Evolutionary conservation across 139 green algal genomes (phyloP), one percentile per base, ranked within the genome.

Genomic region (Coelastrella sp.): DNA sequence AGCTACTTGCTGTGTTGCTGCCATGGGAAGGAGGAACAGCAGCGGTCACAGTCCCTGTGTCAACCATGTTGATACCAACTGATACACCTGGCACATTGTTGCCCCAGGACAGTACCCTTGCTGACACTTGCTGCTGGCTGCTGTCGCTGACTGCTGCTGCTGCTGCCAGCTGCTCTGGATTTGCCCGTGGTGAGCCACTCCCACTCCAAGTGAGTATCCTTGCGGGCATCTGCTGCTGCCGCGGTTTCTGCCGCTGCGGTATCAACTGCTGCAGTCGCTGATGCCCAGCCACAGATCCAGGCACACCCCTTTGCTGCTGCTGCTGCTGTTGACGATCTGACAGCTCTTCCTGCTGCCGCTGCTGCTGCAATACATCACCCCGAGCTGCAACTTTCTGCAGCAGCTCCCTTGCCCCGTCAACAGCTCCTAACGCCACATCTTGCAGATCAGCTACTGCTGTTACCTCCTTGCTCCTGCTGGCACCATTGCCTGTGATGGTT

Each of bases 261-360:
- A 81, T 81, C 50, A 81, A 50, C 73, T 81, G 73, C 73, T 81
- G 73, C 34, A 81, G 50, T 32, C 35, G 48, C 73, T 81, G 73
- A 40, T 81, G 73, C 2, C 73, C 73, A 27, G n/a, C 62, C 25
- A 79, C 17, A 23, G 27, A 27, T 7, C 9, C 30, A 15, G 4
- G 21, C 19, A 0, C 5, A 9, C 25, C 68, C 40, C 21, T 53
- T 21, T n/a, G 27, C 21, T 19, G 23, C 27, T 34, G 30, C 5
- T 43, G 71, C 68, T 53, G 68, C 67, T 75, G 67, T 37, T 51
- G 45, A 57, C 45, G 11, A 9, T 57, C 45, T 57, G 15, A 13
- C 45, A 57, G 69, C 41, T 78, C 40, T n/a, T 53, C 4, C 1
- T 79, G 71, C 41, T 38, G 43, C 48, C 25, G 48, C 72, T 45